Evolutionary conservation across 352 stramenopile genomes (phyloP).

Genomic region (Phytophthora constricta): DNA sequence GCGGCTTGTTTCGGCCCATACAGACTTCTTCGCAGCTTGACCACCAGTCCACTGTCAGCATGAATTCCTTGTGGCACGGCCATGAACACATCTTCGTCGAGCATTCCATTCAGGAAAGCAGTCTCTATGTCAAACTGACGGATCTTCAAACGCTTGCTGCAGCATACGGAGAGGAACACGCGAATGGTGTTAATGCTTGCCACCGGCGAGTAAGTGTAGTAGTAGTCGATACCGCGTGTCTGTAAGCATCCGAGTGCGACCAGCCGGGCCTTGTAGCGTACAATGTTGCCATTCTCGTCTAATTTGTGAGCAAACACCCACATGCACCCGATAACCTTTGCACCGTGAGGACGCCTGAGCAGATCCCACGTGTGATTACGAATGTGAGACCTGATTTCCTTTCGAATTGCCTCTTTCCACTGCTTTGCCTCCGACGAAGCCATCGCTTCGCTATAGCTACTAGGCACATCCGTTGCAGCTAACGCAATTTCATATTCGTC

Average conservation of each 20-base stretch:
- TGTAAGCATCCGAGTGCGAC: slow-evolving; percentile 32
- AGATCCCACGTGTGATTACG: slow-evolving; percentile 26
- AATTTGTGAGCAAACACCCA: slow-evolving; percentile 35
- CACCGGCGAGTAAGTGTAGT: slow-evolving; percentile 36
- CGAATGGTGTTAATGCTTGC: slow-evolving; percentile 27
- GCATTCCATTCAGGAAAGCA: slow-evolving; percentile 41
- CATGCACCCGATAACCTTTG: slow-evolving; percentile 24
- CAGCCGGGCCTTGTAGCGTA: slow-evolving; percentile 35
- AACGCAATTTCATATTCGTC: slow-evolving; percentile 16
- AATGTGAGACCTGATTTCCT: slow-evolving; percentile 1
- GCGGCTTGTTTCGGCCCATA: slow-evolving; percentile 46
- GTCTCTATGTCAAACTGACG: slow-evolving; percentile 39
- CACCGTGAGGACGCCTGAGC: not conserved
- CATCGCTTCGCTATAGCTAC: slow-evolving; percentile 13
- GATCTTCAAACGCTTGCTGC: slow-evolving; percentile 16
- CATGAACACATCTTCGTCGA: slow-evolving; percentile 43
- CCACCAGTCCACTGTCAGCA: slow-evolving; percentile 19
- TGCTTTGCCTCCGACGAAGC: not conserved
- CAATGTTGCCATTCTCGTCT: slow-evolving; percentile 25
- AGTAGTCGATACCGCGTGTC: slow-evolving; percentile 28
- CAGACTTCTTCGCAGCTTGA: slow-evolving; percentile 28
- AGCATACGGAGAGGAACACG: slow-evolving; percentile 32
- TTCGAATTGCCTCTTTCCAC: slow-evolving; percentile 23
- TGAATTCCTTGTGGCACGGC: slow-evolving; percentile 17
- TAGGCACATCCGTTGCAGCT: slow-evolving; percentile 4